These are phyloP conservation scores for Kwoniella dejecticola DNA, from an alignment of 768 basidiomycete genomes.

Conservation along the genomic window DNA sequence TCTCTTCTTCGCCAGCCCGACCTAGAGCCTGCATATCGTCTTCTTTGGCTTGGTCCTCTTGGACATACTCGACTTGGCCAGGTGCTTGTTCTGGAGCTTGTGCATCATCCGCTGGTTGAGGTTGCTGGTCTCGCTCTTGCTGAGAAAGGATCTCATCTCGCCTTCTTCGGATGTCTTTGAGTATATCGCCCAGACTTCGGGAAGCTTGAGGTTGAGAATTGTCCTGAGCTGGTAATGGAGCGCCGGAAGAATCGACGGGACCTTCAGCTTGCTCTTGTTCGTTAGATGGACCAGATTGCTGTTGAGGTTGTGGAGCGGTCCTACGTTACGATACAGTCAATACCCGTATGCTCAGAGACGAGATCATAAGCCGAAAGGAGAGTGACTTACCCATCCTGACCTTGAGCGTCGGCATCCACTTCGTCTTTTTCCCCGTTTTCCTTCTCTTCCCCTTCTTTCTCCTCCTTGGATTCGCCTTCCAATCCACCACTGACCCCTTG, in stretches of 20 bases:
- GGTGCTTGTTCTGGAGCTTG: conserved; percentile 39
- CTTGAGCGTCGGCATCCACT: conserved; percentile 33
- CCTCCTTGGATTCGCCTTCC: conserved; percentile 49
- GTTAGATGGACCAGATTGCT: conserved; percentile 42
- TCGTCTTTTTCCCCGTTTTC: conserved; percentile 42
- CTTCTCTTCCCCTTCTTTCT: conserved; percentile 57
- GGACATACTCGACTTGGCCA: conserved; percentile 70
- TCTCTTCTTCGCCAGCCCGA: conserved; percentile 78
- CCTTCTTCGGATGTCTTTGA: conserved; percentile 78
- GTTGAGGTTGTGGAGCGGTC: conserved; percentile 28
- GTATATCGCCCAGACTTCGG: conserved; percentile 79
- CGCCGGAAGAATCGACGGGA: conserved; percentile 39
- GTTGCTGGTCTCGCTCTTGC: conserved; percentile 42
- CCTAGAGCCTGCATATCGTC: conserved; percentile 79
- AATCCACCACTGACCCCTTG: conserved; percentile 33
- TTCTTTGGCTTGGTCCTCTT: conserved; percentile 68
- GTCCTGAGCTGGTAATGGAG: conserved; percentile 39
- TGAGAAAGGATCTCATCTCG: conserved; percentile 70
- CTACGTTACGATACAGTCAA: not conserved
- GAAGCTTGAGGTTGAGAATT: conserved; percentile 50
- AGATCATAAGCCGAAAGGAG: no score
- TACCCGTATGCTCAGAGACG: no score
- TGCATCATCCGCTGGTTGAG: conserved; percentile 49
- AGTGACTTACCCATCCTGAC: conserved; percentile 47
- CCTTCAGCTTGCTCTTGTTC: conserved; percentile 56